Base-by-base conservation (phyloP, 192 early-diverging fungal species). In the Podila horticola region DNA sequence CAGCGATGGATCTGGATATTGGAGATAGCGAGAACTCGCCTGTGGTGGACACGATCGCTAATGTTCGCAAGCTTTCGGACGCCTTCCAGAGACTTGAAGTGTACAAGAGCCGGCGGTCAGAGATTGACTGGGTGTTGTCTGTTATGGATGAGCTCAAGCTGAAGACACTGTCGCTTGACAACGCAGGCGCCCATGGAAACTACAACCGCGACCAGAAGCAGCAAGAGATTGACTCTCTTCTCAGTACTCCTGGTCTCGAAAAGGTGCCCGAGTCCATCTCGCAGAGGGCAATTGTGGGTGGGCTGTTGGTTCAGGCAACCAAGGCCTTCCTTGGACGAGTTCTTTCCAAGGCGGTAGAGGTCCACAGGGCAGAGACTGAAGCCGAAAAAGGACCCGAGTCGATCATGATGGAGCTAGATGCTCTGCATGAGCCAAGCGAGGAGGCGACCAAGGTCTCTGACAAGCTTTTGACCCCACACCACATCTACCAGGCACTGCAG, bases 391-490 rank as follows among this genome's bases (percentile, higher is more conserved):
- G 66, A 29, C 62, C 77, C 6, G 65, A 65, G 20, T 64, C 69
- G 49, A 76, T 70, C 20, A 67, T 73, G 58, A 84, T 73, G 77
- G 77, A 81, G 28, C 49, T 81, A 28, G 77, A 81, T 60, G 62
- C 48, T 1, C 22, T 81, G 60, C 20, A 79, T 64, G 77, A 49
- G 2, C 51, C 77, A 48, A 69, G 72, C 12, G 71, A 82, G 29
- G 74, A 76, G 58, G 26, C 19, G 22, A 61, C 31, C 12, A 72
- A 81, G 29, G 71, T 81, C 0, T 62, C 66, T 17, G 67, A 72
- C 24, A 88, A 88, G 49, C 61, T 90, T 22, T 58, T 90, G 57
- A 82, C 86, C 11, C 88, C 88, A 20, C 75, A 88, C 62, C 88
- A 90, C 69, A 45, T 90, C 36, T 86, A 90, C 65, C 87, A 84